Base-by-base conservation (phyloP, 176 grass and related monocot genomes). In the Avena atlantica region DNA sequence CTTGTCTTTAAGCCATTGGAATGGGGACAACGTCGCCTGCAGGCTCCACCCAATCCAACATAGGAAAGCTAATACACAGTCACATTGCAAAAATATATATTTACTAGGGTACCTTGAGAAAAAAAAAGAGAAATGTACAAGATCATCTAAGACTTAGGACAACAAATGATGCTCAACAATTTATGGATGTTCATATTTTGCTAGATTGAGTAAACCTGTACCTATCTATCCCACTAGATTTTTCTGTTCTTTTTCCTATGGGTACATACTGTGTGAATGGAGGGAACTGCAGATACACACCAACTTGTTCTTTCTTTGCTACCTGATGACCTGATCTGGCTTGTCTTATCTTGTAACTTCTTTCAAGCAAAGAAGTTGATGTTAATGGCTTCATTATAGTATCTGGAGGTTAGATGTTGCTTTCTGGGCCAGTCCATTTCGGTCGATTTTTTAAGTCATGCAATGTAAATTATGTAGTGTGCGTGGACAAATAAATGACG, bases 261-360 rank as follows among this genome's bases (percentile, higher is more conserved):
- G 29, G 65, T 57, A 14, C 56, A 76, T 67, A 76, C 48, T 69
- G 36, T 82, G 88, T 86, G 78, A 86, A 82, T 52, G 51, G 70
- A 81, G 70, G 78, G 62, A 62, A 78, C 19, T 40, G 64, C 21
- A 42, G 63, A 55, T 34, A 63, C 13, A 19, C 67, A 17, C 83
- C 56, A 80, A 65, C 45, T 80, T 69, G 2, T 34, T 86, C n/a
- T 47, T 75, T 86, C 45, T 57, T 23, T 78, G n/a, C 56, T 50
- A 36, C 9, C 78, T 83, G 50, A 83, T 83, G 64, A 42, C 24
- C 64, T 83, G 55, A 72, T 82, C 37, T 86, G 61, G 12, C 20
- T 86, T 70, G 79, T 83, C 84, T 77, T 65, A 47, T 87, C 17
- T 58, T 8, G 6, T 87, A 72, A 83, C 45, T 78, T 79, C 64